Evolutionary conservation across 805 yeast genomes (phyloP).

Genomic region (Saccharomycopsis olivae): DNA sequence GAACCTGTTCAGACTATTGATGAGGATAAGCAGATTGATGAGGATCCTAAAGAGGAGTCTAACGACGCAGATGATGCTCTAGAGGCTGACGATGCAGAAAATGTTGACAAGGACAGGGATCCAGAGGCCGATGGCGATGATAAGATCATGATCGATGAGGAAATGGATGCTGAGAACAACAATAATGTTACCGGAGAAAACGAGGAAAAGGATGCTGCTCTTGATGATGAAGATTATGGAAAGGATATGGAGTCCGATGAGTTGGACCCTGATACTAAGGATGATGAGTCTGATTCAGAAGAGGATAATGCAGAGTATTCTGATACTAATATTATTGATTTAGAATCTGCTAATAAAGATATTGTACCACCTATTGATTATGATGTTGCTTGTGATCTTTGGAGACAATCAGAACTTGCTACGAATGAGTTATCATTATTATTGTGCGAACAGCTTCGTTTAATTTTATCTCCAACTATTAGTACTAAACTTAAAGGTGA

Average conservation of each 20-base stretch:
- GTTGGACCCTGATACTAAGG: slow-evolving; percentile 83
- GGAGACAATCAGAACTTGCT: slow-evolving; percentile 77
- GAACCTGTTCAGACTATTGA: slow-evolving; percentile 71
- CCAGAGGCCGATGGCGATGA: slow-evolving; percentile 25
- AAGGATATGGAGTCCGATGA: slow-evolving; percentile 78
- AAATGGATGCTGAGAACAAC: slow-evolving; percentile 22
- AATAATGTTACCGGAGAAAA: slow-evolving; percentile 32
- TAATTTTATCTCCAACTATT: slow-evolving; percentile 88
- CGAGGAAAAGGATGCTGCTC: slow-evolving; percentile 24
- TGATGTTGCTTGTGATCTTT: slow-evolving; percentile 63
- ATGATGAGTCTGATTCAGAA: slow-evolving; percentile 21
- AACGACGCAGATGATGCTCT: slow-evolving; percentile 26
- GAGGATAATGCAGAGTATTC: slow-evolving; percentile 23
- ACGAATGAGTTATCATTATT: slow-evolving; percentile 82
- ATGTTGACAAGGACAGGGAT: slow-evolving; percentile 23
- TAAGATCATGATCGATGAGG: slow-evolving; percentile 31
- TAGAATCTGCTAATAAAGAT: slow-evolving; percentile 16
- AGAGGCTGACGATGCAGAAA: slow-evolving; percentile 15
- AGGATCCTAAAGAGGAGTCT: slow-evolving; percentile 37
- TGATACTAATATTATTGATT: slow-evolving; percentile 16
- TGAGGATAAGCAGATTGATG: slow-evolving; percentile 76
- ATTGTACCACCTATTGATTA: slow-evolving; percentile 36
- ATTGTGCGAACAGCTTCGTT: slow-evolving; percentile 82
- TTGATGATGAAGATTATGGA: slow-evolving; percentile 19
- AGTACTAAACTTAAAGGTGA: slow-evolving; percentile 96